A percentile compares a stretch with the other conserved stretches of the same genome.
Conservation (phyloP, 495 filamentous ascomycete species). For the Penicillium cosmopolitanum region DNA sequence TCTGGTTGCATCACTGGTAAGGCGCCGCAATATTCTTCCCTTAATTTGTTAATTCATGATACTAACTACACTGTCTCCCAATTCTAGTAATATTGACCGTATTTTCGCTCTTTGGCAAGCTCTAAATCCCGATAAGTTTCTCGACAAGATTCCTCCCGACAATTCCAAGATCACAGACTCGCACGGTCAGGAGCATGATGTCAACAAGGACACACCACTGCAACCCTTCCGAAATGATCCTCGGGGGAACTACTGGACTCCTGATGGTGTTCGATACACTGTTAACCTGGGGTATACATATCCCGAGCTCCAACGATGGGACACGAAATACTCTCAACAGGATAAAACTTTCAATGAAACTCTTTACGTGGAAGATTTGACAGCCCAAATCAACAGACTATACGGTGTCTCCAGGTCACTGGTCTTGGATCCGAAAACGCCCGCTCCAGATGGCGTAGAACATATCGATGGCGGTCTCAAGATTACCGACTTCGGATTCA, state of each 20-base stretch:
- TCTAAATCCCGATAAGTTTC: conserved; percentile 32
- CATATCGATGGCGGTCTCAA: conserved; percentile 11
- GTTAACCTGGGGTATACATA: conserved; percentile 52
- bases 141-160: conserved; percentile 21
- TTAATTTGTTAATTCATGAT: neutral
- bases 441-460: conserved; percentile 4
- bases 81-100: conserved; percentile 44
- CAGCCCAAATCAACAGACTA: conserved; percentile 34
- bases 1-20: conserved; percentile 42
- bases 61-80: neutral
- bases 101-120: conserved; percentile 45
- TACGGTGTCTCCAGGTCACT: conserved; percentile 29
- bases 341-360: conserved; percentile 12
- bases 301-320: conserved; percentile 49
- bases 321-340: conserved; percentile 10
- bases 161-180: conserved; percentile 17
- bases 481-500: conserved; percentile 15
- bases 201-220: conserved; percentile 23
- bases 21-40: neutral
- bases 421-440: conserved; percentile 7
- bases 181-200: conserved; percentile 22
- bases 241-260: conserved; percentile 33
- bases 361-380: conserved; percentile 32
- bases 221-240: conserved; percentile 41
- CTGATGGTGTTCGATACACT: conserved; percentile 24